Conservation (phyloP, 306 rosid genomes). For the Prinsepia uniflora region DNA sequence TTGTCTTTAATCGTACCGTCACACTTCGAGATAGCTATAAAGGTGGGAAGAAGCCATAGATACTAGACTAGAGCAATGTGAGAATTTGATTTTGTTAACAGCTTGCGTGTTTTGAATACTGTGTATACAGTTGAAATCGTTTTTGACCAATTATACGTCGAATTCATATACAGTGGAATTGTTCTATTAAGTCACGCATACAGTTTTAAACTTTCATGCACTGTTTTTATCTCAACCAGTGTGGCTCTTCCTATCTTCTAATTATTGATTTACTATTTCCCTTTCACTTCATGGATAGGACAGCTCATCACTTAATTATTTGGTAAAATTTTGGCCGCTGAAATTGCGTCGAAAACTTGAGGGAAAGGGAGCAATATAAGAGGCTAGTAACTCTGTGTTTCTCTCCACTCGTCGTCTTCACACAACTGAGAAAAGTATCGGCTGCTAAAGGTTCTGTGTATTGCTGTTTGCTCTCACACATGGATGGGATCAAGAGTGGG, state of each 20-base stretch:
- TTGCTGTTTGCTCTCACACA: no score
- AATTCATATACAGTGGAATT: background rate
- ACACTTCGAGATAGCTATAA: constrained; percentile 75
- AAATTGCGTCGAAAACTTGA: background rate
- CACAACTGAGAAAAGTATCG: background rate
- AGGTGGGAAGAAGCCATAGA: constrained; percentile 55
- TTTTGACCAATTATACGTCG: background rate
- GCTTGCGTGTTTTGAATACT: background rate
- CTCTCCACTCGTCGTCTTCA: background rate
- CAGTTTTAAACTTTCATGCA: no score
- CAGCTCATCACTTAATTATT: background rate
- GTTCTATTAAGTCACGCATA: no score
- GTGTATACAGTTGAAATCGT: background rate
- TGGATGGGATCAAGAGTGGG: no score
- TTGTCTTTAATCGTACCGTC: constrained; percentile 83
- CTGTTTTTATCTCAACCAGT: no score
- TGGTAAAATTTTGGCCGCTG: background rate
- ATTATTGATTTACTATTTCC: no score
- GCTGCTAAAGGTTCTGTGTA: no score
- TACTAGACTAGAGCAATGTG: background rate
- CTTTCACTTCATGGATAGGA: background rate
- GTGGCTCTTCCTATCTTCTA: no score
- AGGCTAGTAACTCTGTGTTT: constrained; percentile 2
- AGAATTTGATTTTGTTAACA: background rate
- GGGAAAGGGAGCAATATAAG: constrained; percentile 23